Percentiles rank a stretch among this genome's conserved stretches.
These are phyloP conservation scores for Lepraria neglecta DNA, from an alignment of 495 filamentous ascomycete species.

Conservation along the genomic window DNA sequence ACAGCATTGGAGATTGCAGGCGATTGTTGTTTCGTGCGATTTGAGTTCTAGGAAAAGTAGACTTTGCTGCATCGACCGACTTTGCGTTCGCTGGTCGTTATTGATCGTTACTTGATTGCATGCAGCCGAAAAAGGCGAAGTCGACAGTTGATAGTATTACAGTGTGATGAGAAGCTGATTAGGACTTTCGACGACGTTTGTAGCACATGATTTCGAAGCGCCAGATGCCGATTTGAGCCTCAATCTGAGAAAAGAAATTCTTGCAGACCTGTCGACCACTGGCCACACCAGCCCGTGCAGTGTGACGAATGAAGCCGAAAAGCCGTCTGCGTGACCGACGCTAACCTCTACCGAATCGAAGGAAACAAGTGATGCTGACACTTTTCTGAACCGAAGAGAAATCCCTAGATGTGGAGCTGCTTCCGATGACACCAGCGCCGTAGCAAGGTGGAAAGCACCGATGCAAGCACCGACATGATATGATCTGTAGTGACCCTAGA, in stretches of 20 bases:
- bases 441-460: slow-evolving; percentile 17
- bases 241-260: slow-evolving; percentile 20
- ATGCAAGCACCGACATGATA: slow-evolving; percentile 16
- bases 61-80: slow-evolving; percentile 16
- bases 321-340: slow-evolving; percentile 20
- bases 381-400: slow-evolving; percentile 24
- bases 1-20: slow-evolving; percentile 14
- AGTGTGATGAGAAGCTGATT: slow-evolving; percentile 28
- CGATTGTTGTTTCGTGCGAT: slow-evolving; percentile 6
- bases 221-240: slow-evolving; percentile 21
- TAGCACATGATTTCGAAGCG: slow-evolving; percentile 13
- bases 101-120: slow-evolving; percentile 18
- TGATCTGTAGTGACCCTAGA: slow-evolving; percentile 16
- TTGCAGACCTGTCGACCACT: slow-evolving; percentile 14
- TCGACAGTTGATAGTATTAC: slow-evolving; percentile 28
- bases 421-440: slow-evolving; percentile 14
- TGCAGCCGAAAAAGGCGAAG: slow-evolving; percentile 21
- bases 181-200: slow-evolving; percentile 17
- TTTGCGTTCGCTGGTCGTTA: slow-evolving; percentile 17
- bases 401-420: slow-evolving; percentile 20
- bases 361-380: slow-evolving; percentile 23
- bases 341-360: slow-evolving; percentile 23
- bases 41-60: slow-evolving; percentile 8
- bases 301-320: slow-evolving; percentile 21
- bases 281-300: slow-evolving; percentile 19